phyloP scores from a whole-genome alignment of 768 basidiomycete genomes.

The Collybia sordida region DNA sequence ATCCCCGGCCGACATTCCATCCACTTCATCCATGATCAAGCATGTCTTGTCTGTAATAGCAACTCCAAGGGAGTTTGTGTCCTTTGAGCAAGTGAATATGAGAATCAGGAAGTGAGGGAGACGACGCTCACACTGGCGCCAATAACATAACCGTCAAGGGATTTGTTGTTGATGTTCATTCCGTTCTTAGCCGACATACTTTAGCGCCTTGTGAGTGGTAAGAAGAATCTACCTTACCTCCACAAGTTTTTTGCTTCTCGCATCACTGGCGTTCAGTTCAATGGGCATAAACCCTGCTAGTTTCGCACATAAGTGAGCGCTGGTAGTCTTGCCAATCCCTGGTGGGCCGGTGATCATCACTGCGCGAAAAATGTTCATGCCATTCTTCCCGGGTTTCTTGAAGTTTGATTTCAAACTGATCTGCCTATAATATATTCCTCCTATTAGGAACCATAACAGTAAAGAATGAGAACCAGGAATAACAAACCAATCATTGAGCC shows the following conservation, averaged over 20 bases:
- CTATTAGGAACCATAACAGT: conserved; percentile 2
- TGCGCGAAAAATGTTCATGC: conserved; percentile 83
- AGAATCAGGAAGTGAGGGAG: not conserved
- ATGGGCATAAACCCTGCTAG: conserved; percentile 90
- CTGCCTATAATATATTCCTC: conserved; percentile 60
- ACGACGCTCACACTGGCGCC: conserved; percentile 45
- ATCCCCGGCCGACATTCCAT: conserved; percentile 98
- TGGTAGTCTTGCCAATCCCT: conserved; percentile 97
- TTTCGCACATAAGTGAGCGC: conserved; percentile 90
- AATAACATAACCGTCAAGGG: conserved; percentile 82
- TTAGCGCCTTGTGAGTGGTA: not conserved
- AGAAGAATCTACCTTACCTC: conserved; percentile 55
- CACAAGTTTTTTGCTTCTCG: conserved; percentile 93
- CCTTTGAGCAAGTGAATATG: conserved; percentile 25
- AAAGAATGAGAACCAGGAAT: not conserved
- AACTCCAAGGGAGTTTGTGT: conserved; percentile 68
- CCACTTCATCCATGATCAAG: conserved; percentile 99
- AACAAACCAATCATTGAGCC: conserved; percentile 88
- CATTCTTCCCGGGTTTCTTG: conserved; percentile 93
- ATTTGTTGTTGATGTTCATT: conserved; percentile 88
- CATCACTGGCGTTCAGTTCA: conserved; percentile 95
- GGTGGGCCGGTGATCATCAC: conserved; percentile 92
- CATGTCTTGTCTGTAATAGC: conserved; percentile 77
- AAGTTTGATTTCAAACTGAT: conserved; percentile 71
- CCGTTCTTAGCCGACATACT: conserved; percentile 52